These are phyloP conservation scores for Coemansia sp. DNA, from an alignment of 192 early-diverging fungal species.

Conservation along the genomic window DNA sequence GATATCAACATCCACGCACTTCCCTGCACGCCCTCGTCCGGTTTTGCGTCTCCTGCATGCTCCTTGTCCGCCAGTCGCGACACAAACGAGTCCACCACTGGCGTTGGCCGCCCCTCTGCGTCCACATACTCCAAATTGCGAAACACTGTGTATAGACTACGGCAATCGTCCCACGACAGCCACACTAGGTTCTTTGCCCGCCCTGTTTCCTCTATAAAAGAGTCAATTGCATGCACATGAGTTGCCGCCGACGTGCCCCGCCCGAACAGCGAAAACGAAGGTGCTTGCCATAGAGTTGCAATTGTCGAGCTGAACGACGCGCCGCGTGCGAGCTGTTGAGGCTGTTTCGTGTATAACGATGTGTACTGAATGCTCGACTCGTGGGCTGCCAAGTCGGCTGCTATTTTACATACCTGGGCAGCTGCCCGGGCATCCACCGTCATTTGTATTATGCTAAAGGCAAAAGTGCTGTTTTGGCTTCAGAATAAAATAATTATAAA, in stretches of 20 bases:
- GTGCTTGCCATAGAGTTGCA: slow-evolving; percentile 31
- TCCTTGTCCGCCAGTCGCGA: slow-evolving; percentile 31
- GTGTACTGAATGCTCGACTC: slow-evolving; percentile 27
- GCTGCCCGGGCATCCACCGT: slow-evolving; percentile 27
- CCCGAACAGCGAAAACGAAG: slow-evolving; percentile 29
- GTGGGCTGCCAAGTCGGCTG: slow-evolving; percentile 23
- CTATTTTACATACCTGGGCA: slow-evolving; percentile 41
- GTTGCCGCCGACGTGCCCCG: neutral
- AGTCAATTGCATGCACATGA: slow-evolving; percentile 23
- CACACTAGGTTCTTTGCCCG: slow-evolving; percentile 28
- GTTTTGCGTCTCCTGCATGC: neutral
- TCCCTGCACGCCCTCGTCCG: slow-evolving; percentile 19
- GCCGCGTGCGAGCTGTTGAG: neutral
- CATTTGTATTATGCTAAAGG: slow-evolving; percentile 9
- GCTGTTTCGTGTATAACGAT: slow-evolving; percentile 15
- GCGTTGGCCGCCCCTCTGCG: slow-evolving; percentile 34
- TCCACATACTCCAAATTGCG: slow-evolving; percentile 46
- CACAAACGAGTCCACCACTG: slow-evolving; percentile 41
- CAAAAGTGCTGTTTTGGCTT: neutral
- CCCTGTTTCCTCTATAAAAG: slow-evolving; percentile 1
- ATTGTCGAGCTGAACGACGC: slow-evolving; percentile 28
- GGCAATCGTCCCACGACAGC: slow-evolving; percentile 53
- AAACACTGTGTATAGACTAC: slow-evolving; percentile 34
- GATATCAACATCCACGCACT: slow-evolving; percentile 50
- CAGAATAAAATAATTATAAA: slow-evolving; percentile 2